These are phyloP conservation scores for Darksidea phi DNA, from an alignment of 495 filamentous ascomycete genomes.

Conservation along the genomic window DNA sequence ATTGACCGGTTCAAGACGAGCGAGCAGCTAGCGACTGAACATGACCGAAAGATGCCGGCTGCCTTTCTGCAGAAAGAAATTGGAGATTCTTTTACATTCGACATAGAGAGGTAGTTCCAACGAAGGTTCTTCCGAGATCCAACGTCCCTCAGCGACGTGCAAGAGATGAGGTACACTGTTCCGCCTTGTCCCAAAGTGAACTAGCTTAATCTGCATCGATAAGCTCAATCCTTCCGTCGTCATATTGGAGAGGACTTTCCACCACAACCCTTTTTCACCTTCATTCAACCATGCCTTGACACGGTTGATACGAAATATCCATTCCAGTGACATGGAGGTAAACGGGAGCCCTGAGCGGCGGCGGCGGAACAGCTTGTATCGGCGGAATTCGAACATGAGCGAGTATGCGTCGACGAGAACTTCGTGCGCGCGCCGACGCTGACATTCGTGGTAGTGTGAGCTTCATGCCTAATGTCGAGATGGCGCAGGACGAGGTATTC, in stretches of 20 bases:
- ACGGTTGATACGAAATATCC: not conserved
- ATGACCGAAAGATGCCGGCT: too few relatives aligned
- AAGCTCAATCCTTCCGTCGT: slow-evolving; percentile 3
- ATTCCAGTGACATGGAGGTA: slow-evolving; percentile 1
- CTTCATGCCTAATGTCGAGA: slow-evolving; percentile 93
- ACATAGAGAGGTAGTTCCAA: too few relatives aligned
- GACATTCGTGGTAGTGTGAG: slow-evolving; percentile 50
- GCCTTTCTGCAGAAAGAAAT: too few relatives aligned
- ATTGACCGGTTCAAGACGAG: too few relatives aligned
- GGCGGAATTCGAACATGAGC: slow-evolving; percentile 74
- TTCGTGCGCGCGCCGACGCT: slow-evolving; percentile 1
- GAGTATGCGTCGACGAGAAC: slow-evolving; percentile 47
- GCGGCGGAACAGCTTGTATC: slow-evolving; percentile 37
- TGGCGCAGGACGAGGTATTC: slow-evolving; percentile 89
- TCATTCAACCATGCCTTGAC: not conserved
- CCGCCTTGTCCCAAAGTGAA: not conserved
- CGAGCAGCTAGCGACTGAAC: too few relatives aligned
- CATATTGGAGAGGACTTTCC: not conserved
- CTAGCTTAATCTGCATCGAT: not conserved
- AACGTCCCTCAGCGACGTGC: too few relatives aligned
- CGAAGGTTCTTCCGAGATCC: too few relatives aligned
- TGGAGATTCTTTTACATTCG: too few relatives aligned
- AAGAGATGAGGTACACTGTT: too few relatives aligned
- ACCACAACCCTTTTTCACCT: not conserved
- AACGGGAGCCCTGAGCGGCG: slow-evolving; percentile 27